Conservation (phyloP, 257 asterid species). For the Nicotiana sylvestris region DNA sequence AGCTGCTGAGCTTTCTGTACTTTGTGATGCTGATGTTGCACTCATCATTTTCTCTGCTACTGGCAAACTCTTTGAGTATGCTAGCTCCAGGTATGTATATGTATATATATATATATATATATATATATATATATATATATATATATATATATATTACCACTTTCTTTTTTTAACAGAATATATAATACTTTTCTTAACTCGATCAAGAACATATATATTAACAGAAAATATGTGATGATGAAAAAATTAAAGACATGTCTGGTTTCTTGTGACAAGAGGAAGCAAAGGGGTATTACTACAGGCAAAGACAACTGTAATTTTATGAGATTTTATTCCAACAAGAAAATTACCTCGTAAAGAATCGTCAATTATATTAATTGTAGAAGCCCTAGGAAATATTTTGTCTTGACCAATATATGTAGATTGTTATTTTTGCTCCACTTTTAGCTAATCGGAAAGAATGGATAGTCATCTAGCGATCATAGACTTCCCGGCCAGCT, state of each 20-base stretch:
- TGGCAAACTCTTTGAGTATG: slow-evolving; percentile 29
- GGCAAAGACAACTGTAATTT: not conserved
- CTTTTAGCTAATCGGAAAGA: no score
- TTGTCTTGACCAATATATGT: no score
- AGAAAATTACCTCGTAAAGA: not conserved
- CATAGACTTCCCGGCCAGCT: no score
- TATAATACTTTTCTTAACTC: not conserved
- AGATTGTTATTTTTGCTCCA: no score
- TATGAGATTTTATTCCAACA: not conserved
- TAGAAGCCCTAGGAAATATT: not conserved
- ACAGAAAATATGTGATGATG: not conserved
- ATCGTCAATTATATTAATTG: not conserved
- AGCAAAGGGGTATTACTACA: not conserved
- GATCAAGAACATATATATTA: not conserved
- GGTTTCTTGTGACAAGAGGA: not conserved
- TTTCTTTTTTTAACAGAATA: not conserved
- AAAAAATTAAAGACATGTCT: not conserved
- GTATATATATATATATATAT: no score
- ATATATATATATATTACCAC: no score
- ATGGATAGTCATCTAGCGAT: no score
- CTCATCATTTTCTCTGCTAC: slow-evolving; percentile 41
- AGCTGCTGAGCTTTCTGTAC: slow-evolving; percentile 36
- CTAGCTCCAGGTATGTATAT: slow-evolving; percentile 26
- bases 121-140: no score
- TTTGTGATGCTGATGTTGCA: slow-evolving; percentile 41